Evolutionary conservation across 2,329 filamentous ascomycete genomes (phyloP).

Genomic region (Penicillium occitanis): DNA sequence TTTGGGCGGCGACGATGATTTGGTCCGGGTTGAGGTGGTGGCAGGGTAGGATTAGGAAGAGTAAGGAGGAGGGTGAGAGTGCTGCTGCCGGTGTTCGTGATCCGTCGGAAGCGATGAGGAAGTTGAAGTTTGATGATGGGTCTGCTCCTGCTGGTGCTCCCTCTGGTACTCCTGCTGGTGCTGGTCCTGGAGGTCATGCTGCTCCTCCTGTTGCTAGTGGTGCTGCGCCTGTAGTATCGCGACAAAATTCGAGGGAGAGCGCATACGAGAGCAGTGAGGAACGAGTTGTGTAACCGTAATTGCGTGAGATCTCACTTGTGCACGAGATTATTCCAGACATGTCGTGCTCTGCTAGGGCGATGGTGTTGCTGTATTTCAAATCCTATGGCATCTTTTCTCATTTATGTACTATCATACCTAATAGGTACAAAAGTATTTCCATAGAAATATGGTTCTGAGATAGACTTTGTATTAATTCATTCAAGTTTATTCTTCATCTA

Average conservation of each 20-base stretch:
- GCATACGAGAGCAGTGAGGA: background rate
- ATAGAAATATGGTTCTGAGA: background rate
- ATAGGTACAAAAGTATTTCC: background rate
- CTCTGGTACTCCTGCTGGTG: background rate
- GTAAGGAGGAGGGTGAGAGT: background rate
- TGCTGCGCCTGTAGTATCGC: background rate
- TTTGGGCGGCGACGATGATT: constrained; percentile 68
- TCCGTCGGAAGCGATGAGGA: background rate
- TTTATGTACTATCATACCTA: background rate
- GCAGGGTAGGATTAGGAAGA: background rate
- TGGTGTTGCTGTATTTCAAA: background rate
- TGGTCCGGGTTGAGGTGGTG: constrained; percentile 38
- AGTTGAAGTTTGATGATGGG: background rate
- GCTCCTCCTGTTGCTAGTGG: background rate
- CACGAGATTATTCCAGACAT: background rate
- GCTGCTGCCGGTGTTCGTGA: background rate
- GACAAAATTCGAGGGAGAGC: background rate
- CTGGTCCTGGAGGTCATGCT: background rate
- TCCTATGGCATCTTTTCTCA: background rate
- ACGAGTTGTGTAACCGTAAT: background rate
- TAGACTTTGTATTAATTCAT: background rate
- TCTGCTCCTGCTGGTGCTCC: background rate
- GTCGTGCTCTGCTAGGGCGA: background rate
- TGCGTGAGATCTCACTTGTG: background rate
- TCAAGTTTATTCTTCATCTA: background rate